Evolutionary conservation across 2,329 filamentous ascomycete species (phyloP).

Genomic region (Trichoderma koningiopsis): DNA sequence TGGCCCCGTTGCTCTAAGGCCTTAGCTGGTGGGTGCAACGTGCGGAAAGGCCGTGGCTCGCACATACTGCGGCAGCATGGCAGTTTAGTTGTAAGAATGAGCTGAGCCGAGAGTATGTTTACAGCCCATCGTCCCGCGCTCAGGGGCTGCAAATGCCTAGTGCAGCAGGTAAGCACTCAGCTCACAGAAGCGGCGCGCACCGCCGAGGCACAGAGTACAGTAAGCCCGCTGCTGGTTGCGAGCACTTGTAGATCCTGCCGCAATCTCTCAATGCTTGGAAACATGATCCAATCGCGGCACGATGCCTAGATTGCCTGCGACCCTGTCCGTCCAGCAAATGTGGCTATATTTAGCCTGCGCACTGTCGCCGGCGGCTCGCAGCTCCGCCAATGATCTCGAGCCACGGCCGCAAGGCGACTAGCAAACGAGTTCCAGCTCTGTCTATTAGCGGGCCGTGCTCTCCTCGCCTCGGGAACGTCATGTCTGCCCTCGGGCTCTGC

Average conservation of each 20-base stretch:
- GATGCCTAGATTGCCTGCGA: not conserved
- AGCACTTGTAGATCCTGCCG: not conserved
- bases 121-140: not conserved
- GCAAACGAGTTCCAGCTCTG: not conserved
- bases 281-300: not conserved
- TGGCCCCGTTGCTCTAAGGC: not conserved
- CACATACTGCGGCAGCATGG: not conserved
- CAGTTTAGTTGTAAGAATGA: not conserved
- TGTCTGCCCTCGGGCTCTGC: not conserved
- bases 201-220: not conserved
- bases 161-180: not conserved
- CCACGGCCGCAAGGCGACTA: slow-evolving; percentile 13
- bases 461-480: slow-evolving; percentile 22
- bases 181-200: not conserved
- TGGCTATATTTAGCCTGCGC: slow-evolving; percentile 14
- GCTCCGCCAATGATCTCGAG: slow-evolving; percentile 20
- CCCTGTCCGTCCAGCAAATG: not conserved
- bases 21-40: not conserved
- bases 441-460: slow-evolving; percentile 3
- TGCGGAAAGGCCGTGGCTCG: not conserved
- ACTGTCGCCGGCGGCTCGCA: slow-evolving; percentile 12
- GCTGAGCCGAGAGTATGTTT: not conserved
- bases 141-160: not conserved
- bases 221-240: not conserved
- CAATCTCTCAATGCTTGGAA: not conserved